Conservation (phyloP, 2,329 filamentous ascomycete genomes). For the Sordariomycetes sp. region DNA sequence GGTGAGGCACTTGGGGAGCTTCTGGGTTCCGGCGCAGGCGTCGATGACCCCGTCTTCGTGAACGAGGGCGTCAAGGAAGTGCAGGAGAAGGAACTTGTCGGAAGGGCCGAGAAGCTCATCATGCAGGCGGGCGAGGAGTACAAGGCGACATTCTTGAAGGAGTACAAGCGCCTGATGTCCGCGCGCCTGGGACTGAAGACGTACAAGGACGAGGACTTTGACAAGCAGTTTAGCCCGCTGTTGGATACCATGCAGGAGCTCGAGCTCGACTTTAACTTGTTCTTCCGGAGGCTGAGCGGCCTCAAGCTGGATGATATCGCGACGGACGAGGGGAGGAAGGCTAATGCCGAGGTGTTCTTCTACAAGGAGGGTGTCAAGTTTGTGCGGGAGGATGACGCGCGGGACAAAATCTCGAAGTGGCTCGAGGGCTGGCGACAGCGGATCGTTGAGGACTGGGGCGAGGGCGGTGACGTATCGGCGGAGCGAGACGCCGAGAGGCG, state of each 20-base stretch:
- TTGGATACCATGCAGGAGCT: constrained; percentile 71
- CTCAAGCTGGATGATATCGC: constrained; percentile 48
- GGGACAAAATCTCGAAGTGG: constrained; percentile 62
- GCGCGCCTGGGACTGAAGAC: constrained; percentile 62
- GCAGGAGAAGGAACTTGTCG: constrained; percentile 42
- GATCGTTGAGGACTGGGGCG: constrained; percentile 63
- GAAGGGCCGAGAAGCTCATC: constrained; percentile 75
- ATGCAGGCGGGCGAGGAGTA: constrained; percentile 73
- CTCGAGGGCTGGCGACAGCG: constrained; percentile 64
- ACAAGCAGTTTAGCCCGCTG: constrained; percentile 65
- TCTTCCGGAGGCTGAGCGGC: constrained; percentile 67
- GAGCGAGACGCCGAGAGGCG: constrained; percentile 48
- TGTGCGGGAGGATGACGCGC: constrained; percentile 45
- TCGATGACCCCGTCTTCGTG: constrained; percentile 61
- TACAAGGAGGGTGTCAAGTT: constrained; percentile 53
- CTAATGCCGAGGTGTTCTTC: constrained; percentile 60
- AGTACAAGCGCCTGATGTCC: constrained; percentile 81
- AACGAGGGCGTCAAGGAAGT: constrained; percentile 49
- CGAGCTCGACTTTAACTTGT: constrained; percentile 87
- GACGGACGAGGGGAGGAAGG: constrained; percentile 35
- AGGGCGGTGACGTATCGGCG: constrained; percentile 15
- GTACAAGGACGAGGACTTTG: constrained; percentile 61
- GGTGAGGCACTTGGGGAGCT: constrained; percentile 83
- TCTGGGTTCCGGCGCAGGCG: constrained; percentile 59
- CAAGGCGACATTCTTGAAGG: constrained; percentile 72